Percentiles rank a stretch among this genome's conserved stretches.
phyloP scores from a whole-genome alignment of 2,329 filamentous ascomycete genomes.

The Lachnellula cervina region DNA sequence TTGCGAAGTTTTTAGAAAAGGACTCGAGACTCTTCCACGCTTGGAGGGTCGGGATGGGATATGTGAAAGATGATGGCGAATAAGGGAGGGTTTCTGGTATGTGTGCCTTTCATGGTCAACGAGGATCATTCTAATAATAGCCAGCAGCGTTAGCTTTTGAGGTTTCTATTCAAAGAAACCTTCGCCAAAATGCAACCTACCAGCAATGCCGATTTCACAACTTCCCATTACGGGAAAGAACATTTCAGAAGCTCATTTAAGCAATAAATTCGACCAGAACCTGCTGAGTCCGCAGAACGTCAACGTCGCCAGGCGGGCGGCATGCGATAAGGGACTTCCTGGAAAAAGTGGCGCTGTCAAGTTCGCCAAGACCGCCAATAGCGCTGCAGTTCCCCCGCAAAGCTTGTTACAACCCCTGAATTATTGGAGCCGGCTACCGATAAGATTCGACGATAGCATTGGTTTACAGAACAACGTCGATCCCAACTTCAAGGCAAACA shows the following conservation, averaged over 20 bases:
- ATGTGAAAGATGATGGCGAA: slow-evolving; percentile 12
- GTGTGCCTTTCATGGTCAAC: neutral
- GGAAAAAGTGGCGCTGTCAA: neutral
- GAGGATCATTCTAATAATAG: too few species aligned
- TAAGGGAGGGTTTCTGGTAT: neutral
- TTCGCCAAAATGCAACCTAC: too few species aligned
- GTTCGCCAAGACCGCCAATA: slow-evolving; percentile 2
- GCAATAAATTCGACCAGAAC: neutral
- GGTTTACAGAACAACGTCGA: neutral
- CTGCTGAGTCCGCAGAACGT: neutral
- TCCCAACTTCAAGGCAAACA: too few species aligned
- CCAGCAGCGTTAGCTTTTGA: too few species aligned
- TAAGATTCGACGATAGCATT: slow-evolving; percentile 4
- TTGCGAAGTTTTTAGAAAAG: slow-evolving; percentile 17
- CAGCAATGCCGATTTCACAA: too few species aligned
- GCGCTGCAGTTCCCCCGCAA: neutral
- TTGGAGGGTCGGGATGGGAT: slow-evolving; percentile 29
- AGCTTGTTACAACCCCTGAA: slow-evolving; percentile 3
- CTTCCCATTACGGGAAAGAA: too few species aligned
- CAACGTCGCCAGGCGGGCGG: neutral
- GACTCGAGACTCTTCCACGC: slow-evolving; percentile 20
- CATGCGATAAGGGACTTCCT: slow-evolving; percentile 1
- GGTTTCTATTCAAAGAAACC: too few species aligned
- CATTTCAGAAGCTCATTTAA: neutral
- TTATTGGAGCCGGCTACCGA: neutral